Evolutionary conservation across 805 yeast species (phyloP).

Genomic region (Komagataella mondaviorum): DNA sequence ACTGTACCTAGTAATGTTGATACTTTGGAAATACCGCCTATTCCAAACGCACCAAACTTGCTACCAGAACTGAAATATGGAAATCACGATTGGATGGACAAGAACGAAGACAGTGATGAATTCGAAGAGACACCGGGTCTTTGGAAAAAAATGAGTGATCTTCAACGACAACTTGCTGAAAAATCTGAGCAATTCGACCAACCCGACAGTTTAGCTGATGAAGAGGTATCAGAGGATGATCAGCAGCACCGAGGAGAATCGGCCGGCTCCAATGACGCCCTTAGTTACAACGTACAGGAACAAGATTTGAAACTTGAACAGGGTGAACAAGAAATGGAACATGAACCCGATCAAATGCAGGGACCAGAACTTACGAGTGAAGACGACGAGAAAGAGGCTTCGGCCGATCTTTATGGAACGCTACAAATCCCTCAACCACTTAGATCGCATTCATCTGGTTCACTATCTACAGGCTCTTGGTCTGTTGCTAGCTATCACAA

Average conservation of each 20-base stretch:
- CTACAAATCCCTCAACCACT: not conserved
- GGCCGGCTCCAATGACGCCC: not conserved
- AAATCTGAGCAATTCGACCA: not conserved
- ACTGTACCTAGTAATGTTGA: not conserved
- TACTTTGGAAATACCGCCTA: not conserved
- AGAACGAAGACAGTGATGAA: not conserved
- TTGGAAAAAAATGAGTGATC: not conserved
- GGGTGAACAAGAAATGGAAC: not conserved
- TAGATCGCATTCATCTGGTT: slow-evolving; percentile 11
- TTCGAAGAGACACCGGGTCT: slow-evolving; percentile 1
- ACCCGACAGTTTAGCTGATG: not conserved
- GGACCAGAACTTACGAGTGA: not conserved
- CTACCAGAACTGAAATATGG: not conserved
- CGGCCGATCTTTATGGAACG: not conserved
- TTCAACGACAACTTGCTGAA: not conserved
- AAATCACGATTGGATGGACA: not conserved
- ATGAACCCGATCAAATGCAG: not conserved
- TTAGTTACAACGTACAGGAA: not conserved
- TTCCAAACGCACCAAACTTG: not conserved
- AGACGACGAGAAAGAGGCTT: not conserved
- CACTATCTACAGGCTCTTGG: slow-evolving; percentile 17
- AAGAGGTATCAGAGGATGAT: not conserved
- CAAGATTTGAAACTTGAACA: not conserved
- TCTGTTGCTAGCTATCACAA: slow-evolving; percentile 11
- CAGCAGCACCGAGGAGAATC: not conserved